Base-by-base conservation (phyloP, 2,329 filamentous ascomycete species). In the Apiospora saccharicola region DNA sequence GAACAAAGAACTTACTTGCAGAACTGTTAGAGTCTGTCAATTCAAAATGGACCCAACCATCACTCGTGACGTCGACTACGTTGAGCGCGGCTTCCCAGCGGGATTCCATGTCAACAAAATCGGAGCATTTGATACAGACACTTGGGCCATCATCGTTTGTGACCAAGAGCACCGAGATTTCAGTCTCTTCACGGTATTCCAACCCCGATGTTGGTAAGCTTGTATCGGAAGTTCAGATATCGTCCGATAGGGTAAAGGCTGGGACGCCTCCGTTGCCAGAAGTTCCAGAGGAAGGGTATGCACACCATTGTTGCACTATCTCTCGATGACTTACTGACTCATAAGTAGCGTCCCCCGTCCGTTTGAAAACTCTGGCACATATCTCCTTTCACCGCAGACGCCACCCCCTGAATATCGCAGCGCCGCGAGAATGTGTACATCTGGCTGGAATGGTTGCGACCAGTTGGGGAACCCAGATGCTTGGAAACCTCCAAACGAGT, bases 401-500 rank as follows among this genome's bases (percentile, higher is more conserved):
- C 78, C 76, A 24, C 75, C 76, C 10, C 75, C 73, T 43, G 49
- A 70, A 41, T 57, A 69, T 71, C 67, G 72, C 76, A 70, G 49
- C 72, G 72, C 71, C 34, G 73, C 76, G 43, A 73, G 34, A 14
- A 16, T 77, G 8, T 80, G 80, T 71, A 79, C 75, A 5, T 74
- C 74, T 24, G 74, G 72, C 3, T 77, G 71, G 74, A 75, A 75
- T 14, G 64, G 70, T 34, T 73, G 75, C 69, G 76, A 78, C 24
- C 78, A 76, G 43, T 76, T 81, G 4, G 81, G 81, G 26, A 83
- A 84, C 64, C 79, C 80, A 0, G 83, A 86, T 22, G 78, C 81
- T n/a, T 87, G 86, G 85, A 85, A 82, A 51, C 81, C 85, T 0
- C 84, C 84, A 0, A 79, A 84, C 44, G 82, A 84, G 12, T 87